Base-by-base conservation (phyloP, 306 rosid genomes). In the Dryas drummondii region DNA sequence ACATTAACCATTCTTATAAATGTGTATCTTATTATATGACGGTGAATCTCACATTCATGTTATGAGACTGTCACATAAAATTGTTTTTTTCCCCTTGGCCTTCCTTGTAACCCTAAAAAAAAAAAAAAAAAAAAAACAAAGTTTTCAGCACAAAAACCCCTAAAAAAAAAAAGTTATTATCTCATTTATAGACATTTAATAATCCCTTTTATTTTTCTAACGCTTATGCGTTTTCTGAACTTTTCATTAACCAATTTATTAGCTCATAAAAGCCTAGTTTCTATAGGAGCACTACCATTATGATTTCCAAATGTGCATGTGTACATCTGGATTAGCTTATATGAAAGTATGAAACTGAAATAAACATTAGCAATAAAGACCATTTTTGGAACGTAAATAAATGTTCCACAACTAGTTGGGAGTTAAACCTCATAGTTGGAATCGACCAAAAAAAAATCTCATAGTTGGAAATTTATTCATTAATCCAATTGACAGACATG, bases 331-430 rank as follows among this genome's bases (percentile, higher is more conserved):
- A 41, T 62, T 40, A 13, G 67, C 2, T 48, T 13, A 14, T 45
- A 3, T 57, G 3, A 32, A 32, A 32, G 37, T 32, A 3, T 41
- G 32, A 57, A 71, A 72, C 76, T 15, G 76, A 72, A 72, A 19
- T 2, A 55, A 7, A 55, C 42, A 56, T 41, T 2, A 55, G 2
- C 9, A 54, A 2, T 7, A 22, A 54, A 64, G n/a, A 7, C 53
- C 19, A 71, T 9, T 40, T 51, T 27, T 22, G 45, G 65, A 59
- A 27, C 41, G 44, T 51, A 67, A 46, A 2, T 67, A 48, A 66
- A 13, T 7, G 44, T 19, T 26, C 12, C 57, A 26, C 44, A 26
- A 32, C 14, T 16, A 41, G 13, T 56, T 6, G 61, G 41, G 8
- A 12, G 22, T 51, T 51, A 51, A 51, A 51, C 55, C 22, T 22